A percentile compares a stretch with the other conserved stretches of the same genome.
Conservation (phyloP, 805 yeast genomes). For the Saturnispora mendoncae region DNA sequence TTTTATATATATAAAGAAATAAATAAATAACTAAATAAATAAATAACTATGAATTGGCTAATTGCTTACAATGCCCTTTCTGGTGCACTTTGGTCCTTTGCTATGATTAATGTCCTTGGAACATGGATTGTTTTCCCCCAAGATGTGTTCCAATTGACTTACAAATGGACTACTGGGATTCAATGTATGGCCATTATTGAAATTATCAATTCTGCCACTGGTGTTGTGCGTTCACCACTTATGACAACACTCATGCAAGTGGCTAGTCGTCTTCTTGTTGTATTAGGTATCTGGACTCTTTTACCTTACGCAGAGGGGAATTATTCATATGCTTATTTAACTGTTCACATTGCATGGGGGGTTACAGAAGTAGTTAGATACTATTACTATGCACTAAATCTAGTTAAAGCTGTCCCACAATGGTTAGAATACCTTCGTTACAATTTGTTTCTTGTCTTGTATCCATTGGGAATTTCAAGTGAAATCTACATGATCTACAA, state of each 20-base stretch:
- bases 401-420: slow-evolving; percentile 49
- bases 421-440: slow-evolving; percentile 68
- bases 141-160: slow-evolving; percentile 49
- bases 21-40: too few relatives aligned
- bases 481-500: slow-evolving; percentile 64
- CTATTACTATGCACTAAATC: slow-evolving; percentile 70
- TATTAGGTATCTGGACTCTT: slow-evolving; percentile 69
- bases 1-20: too few relatives aligned
- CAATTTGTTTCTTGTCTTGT: slow-evolving; percentile 70
- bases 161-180: slow-evolving; percentile 48
- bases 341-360: slow-evolving; percentile 83
- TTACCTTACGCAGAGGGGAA: slow-evolving; percentile 68
- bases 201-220: slow-evolving; percentile 65
- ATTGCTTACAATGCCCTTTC: slow-evolving; percentile 27
- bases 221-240: slow-evolving; percentile 78
- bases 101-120: slow-evolving; percentile 22
- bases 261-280: slow-evolving; percentile 71
- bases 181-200: slow-evolving; percentile 80
- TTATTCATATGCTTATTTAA: slow-evolving; percentile 47
- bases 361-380: slow-evolving; percentile 88
- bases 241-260: slow-evolving; percentile 84
- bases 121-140: slow-evolving; percentile 40
- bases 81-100: slow-evolving; percentile 28
- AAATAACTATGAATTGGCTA: slow-evolving; percentile 19
- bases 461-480: slow-evolving; percentile 88